Conservation (phyloP, 2,329 filamentous ascomycete genomes). For the Colletotrichum sp. region DNA sequence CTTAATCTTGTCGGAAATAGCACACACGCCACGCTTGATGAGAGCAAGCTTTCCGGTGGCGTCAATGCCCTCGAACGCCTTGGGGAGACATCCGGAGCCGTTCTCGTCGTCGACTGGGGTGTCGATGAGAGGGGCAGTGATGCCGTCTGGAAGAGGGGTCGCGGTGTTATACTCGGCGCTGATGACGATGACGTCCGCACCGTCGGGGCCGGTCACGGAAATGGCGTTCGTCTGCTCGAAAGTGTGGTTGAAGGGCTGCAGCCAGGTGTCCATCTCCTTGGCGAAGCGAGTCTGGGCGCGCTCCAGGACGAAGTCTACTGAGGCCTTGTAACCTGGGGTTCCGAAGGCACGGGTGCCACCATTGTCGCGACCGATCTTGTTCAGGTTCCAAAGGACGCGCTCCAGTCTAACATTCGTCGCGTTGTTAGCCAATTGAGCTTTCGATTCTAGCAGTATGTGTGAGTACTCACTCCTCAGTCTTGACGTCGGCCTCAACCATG, state of each 20-base stretch:
- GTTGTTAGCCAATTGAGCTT: not conserved
- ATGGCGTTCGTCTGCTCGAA: conserved; percentile 46
- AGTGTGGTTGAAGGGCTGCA: conserved; percentile 41
- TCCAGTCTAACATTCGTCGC: conserved; percentile 40
- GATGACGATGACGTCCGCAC: conserved; percentile 45
- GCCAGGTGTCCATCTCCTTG: conserved; percentile 44
- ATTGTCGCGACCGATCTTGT: conserved; percentile 52
- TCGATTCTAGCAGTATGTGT: accelerated
- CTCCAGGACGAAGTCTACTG: conserved; percentile 53
- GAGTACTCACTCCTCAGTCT: conserved; percentile 36
- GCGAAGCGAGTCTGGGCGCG: conserved; percentile 31
- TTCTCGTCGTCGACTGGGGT: conserved; percentile 39
- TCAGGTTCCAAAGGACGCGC: conserved; percentile 50
- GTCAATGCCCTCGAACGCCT: conserved; percentile 48
- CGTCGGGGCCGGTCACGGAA: conserved; percentile 47
- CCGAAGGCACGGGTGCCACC: conserved; percentile 59
- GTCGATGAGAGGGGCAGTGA: conserved; percentile 40
- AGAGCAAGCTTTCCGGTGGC: conserved; percentile 48
- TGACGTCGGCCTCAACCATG: conserved; percentile 43
- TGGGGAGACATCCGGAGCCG: conserved; percentile 44
- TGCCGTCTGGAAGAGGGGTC: conserved; percentile 41
- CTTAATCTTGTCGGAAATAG: conserved; percentile 46
- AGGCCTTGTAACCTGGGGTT: conserved; percentile 54
- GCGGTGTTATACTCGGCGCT: conserved; percentile 50
- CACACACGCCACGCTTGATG: conserved; percentile 48